These are phyloP conservation scores for Polysphondylium violaceum DNA, from an alignment of 78 protist species.

Conservation along the genomic window DNA sequence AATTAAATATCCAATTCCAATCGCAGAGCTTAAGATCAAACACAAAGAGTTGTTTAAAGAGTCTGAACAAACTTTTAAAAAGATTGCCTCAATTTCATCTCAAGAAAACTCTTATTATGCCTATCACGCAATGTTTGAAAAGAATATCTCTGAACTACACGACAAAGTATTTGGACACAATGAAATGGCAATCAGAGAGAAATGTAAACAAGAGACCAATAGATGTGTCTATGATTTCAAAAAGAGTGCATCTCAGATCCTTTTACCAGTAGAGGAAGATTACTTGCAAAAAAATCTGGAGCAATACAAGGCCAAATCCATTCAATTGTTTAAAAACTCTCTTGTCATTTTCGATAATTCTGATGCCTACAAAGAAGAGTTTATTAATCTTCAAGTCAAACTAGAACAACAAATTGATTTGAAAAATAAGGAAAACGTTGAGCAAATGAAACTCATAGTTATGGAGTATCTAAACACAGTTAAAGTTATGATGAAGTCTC, in stretches of 20 bases:
- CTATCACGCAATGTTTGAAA: slow-evolving; percentile 20
- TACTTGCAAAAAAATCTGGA: neutral
- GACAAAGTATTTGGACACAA: neutral
- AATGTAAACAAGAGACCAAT: neutral
- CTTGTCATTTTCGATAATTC: slow-evolving; percentile 10
- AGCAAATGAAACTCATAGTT: slow-evolving; percentile 64
- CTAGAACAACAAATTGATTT: slow-evolving; percentile 15
- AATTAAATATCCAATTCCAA: slow-evolving; percentile 6
- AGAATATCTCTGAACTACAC: neutral
- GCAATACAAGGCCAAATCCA: neutral
- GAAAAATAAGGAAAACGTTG: slow-evolving; percentile 34
- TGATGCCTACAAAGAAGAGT: slow-evolving; percentile 1
- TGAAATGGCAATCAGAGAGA: slow-evolving; percentile 24
- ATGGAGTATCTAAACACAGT: slow-evolving; percentile 36
- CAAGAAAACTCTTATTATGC: slow-evolving; percentile 31
- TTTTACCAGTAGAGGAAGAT: slow-evolving; percentile 45
- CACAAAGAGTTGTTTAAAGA: neutral
- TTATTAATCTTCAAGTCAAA: neutral
- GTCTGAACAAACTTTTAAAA: neutral
- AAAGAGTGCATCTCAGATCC: neutral
- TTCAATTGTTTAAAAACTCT: neutral
- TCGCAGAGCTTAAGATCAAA: neutral
- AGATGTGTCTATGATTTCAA: slow-evolving; percentile 18
- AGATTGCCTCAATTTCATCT: slow-evolving; percentile 13
- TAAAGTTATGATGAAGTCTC: slow-evolving; percentile 18